Conservation (phyloP, 495 filamentous ascomycete species). For the Neurospora pannonica region DNA sequence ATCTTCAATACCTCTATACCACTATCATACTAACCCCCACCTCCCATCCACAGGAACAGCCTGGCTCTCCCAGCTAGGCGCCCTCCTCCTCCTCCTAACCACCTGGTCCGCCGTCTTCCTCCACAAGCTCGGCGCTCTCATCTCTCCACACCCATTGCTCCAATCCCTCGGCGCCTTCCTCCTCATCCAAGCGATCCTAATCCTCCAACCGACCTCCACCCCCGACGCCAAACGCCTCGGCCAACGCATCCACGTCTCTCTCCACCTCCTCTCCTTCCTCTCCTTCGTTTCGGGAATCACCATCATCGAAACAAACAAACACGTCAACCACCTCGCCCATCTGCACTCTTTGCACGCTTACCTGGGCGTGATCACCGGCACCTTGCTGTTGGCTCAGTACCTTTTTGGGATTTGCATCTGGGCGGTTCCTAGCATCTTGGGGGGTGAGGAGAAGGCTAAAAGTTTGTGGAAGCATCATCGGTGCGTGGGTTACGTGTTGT, state of each 20-base stretch:
- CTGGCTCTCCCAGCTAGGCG: conserved; percentile 27
- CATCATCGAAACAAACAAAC: conserved; percentile 79
- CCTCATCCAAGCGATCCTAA: conserved; percentile 66
- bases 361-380: conserved; percentile 69
- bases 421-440: conserved; percentile 60
- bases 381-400: conserved; percentile 61
- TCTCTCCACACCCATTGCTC: conserved; percentile 81
- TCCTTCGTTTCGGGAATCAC: conserved; percentile 57
- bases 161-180: conserved; percentile 66
- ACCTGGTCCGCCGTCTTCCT: conserved; percentile 69
- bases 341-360: conserved; percentile 73
- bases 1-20: too few species aligned
- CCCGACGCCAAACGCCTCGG: conserved; percentile 62
- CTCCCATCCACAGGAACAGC: conserved; percentile 29
- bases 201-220: conserved; percentile 82
- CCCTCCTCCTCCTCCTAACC: conserved; percentile 53
- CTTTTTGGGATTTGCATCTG: conserved; percentile 71
- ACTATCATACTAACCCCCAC: conserved; percentile 29
- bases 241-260: conserved; percentile 53
- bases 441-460: conserved; percentile 71
- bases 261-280: conserved; percentile 56
- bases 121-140: conserved; percentile 53
- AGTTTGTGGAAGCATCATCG: conserved; percentile 84
- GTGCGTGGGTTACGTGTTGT: conserved; percentile 61
- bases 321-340: conserved; percentile 47